Evolutionary conservation across 2,329 filamentous ascomycete genomes (phyloP).

Genomic region (Aspergillus melleus): DNA sequence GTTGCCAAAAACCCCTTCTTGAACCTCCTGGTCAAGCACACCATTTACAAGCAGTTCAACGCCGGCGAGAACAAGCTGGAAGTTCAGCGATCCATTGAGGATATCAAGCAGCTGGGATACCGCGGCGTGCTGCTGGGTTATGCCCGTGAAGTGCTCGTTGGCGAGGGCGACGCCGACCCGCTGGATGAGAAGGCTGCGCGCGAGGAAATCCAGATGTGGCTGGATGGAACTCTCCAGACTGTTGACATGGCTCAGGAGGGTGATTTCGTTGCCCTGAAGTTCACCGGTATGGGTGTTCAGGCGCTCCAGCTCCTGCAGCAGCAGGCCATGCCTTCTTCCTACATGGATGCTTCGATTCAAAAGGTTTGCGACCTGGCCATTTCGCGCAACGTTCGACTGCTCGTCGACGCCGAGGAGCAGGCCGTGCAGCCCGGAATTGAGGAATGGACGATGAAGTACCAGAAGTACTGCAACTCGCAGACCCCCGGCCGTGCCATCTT

Average conservation of each 20-base stretch:
- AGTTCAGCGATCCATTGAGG: conserved; percentile 46
- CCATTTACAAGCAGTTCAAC: conserved; percentile 59
- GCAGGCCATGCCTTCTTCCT: conserved; percentile 39
- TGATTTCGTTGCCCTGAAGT: conserved; percentile 55
- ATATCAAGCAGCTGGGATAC: conserved; percentile 52
- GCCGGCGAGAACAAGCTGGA: conserved; percentile 53
- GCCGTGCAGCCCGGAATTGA: conserved; percentile 54
- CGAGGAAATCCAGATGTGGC: conserved; percentile 47
- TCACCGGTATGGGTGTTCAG: conserved; percentile 50
- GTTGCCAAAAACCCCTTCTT: conserved; percentile 51
- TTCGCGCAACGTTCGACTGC: conserved; percentile 46
- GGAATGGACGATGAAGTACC: conserved; percentile 53
- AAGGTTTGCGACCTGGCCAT: conserved; percentile 46
- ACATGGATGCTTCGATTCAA: conserved; percentile 45
- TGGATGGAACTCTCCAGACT: conserved; percentile 54
- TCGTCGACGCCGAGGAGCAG: conserved; percentile 58
- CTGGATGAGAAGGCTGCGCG: conserved; percentile 32
- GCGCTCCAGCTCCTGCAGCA: conserved; percentile 44
- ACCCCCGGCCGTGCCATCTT: conserved; percentile 52
- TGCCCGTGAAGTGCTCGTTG: conserved; percentile 57
- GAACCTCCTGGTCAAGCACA: conserved; percentile 45
- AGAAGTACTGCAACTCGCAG: conserved; percentile 53
- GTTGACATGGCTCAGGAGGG: conserved; percentile 54
- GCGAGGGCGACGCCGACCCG: conserved; percentile 31
- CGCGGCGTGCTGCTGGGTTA: conserved; percentile 56